These are phyloP conservation scores for Plasmodium adleri DNA, from an alignment of 169 alveolate genomes.

Conservation along the genomic window DNA sequence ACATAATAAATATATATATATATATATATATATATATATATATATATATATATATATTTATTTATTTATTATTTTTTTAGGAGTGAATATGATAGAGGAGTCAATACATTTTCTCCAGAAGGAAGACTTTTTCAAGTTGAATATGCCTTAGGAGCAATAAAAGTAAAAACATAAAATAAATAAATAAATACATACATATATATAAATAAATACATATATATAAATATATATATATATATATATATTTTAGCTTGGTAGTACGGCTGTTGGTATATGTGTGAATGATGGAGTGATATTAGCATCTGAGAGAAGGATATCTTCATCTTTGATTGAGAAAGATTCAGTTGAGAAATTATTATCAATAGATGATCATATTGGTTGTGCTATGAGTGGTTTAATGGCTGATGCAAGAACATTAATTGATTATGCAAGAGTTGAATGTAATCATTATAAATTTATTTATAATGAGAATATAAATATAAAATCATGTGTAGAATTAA, in stretches of 20 bases:
- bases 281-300: conserved; percentile 98
- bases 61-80: conserved; percentile 78
- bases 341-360: conserved; percentile 95
- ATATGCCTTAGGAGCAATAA: conserved; percentile 96
- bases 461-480: conserved; percentile 95
- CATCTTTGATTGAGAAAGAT: conserved; percentile 93
- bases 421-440: conserved; percentile 98
- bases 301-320: conserved; percentile 94
- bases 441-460: conserved; percentile 96
- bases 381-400: conserved; percentile 98
- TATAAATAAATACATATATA: neutral
- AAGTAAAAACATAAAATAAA: conserved; percentile 79
- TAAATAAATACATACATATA: neutral
- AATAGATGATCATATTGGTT: conserved; percentile 96
- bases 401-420: conserved; percentile 98
- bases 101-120: conserved; percentile 98
- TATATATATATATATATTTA: neutral
- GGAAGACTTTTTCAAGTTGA: conserved; percentile 98
- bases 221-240: neutral
- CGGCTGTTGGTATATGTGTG: conserved; percentile 98
- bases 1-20: neutral
- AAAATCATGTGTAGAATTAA: conserved; percentile 91
- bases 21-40: neutral
- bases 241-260: conserved; percentile 92
- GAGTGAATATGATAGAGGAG: conserved; percentile 99